Conservation (phyloP, 345 rosid genomes). For the Arabidopsis thaliana region DNA sequence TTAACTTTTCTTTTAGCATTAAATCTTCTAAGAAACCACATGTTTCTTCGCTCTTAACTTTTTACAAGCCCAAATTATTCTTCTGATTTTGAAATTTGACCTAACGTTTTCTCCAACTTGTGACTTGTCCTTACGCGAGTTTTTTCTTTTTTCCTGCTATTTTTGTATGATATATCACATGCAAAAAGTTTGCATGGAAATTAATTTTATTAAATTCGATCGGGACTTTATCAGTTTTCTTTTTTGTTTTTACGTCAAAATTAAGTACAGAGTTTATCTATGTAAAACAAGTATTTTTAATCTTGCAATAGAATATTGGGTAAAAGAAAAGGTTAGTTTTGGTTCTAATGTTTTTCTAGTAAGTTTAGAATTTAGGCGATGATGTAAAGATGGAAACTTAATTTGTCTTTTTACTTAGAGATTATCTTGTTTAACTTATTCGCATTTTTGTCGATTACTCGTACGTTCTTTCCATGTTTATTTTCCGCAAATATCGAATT, state of each 20-base stretch:
- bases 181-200: not conserved
- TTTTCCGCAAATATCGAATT: not conserved
- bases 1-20: not conserved
- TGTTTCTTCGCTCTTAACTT: constrained; percentile 24
- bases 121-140: not conserved
- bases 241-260: no score
- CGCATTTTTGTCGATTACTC: not conserved
- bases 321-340: constrained; percentile 25
- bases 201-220: not conserved
- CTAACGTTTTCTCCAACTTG: constrained; percentile 13
- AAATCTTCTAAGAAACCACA: constrained; percentile 9
- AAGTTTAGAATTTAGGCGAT: not conserved
- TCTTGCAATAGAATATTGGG: constrained; percentile 15
- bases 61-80: constrained; percentile 7
- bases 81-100: constrained; percentile 22
- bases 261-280: not conserved
- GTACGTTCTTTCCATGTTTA: constrained; percentile 3
- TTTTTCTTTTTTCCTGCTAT: not conserved
- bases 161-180: not conserved
- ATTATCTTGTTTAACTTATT: constrained; percentile 15
- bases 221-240: no score
- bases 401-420: constrained; percentile 9
- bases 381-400: not conserved
- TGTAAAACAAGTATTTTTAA: not conserved
- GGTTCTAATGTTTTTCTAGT: constrained; percentile 24